Conservation (phyloP, 805 yeast species). For the Metschnikowia continentalis region DNA sequence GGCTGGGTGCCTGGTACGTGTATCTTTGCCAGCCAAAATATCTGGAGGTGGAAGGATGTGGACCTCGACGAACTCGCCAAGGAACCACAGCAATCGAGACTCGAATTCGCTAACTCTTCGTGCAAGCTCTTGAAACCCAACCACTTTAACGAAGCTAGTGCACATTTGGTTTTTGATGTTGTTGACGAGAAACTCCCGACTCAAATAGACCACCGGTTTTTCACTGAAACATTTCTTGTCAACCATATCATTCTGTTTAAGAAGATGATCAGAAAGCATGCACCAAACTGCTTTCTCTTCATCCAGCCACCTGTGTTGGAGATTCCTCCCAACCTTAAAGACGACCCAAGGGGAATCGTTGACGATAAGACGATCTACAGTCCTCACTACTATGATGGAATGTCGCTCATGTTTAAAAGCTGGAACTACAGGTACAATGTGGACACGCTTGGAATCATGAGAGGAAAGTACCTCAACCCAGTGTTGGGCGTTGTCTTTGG, state of each 20-base stretch:
- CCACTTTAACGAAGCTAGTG: constrained; percentile 27
- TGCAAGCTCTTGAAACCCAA: constrained; percentile 30
- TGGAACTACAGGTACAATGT: constrained; percentile 85
- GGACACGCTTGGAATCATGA: constrained; percentile 82
- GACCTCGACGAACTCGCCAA: constrained; percentile 20
- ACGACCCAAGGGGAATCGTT: constrained; percentile 43
- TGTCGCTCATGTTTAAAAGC: constrained; percentile 84
- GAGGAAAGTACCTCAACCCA: constrained; percentile 73
- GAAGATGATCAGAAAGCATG: constrained; percentile 40
- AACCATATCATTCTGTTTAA: constrained; percentile 55
- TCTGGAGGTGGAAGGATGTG: constrained; percentile 55
- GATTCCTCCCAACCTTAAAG: constrained; percentile 63
- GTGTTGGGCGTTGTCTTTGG: constrained; percentile 76
- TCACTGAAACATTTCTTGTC: constrained; percentile 62
- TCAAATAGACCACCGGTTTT: constrained; percentile 46
- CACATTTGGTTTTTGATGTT: constrained; percentile 9
- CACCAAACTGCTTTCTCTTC: constrained; percentile 50
- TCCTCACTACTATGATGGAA: constrained; percentile 93
- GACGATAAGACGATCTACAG: constrained; percentile 68
- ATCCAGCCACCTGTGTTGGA: constrained; percentile 82
- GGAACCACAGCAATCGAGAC: constrained; percentile 29
- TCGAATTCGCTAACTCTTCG: constrained; percentile 13
- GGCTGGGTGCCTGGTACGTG: constrained; percentile 73
- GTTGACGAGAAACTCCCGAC: constrained; percentile 30
- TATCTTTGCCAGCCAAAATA: constrained; percentile 74